phyloP scores from a whole-genome alignment of 192 early-diverging fungal genomes.

The Phycomyces nitens region DNA sequence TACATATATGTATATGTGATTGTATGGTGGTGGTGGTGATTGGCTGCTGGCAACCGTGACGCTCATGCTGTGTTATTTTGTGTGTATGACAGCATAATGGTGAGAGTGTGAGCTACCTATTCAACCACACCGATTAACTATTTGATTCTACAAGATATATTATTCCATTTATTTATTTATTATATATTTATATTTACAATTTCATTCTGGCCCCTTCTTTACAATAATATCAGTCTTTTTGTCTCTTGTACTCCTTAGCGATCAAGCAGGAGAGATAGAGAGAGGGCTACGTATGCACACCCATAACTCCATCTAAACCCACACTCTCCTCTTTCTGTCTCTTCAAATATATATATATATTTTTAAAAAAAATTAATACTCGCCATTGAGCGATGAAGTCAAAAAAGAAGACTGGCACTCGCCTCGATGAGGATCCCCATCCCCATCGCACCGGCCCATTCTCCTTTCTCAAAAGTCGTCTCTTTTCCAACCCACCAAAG shows the following conservation, averaged over 20 bases:
- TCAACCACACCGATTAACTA: conserved; percentile 32
- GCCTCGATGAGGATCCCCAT: conserved; percentile 3
- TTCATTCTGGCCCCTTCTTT: not conserved
- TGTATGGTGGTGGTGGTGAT: not conserved
- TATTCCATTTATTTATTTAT: not conserved
- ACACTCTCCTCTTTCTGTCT: not conserved
- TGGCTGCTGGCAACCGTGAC: not conserved
- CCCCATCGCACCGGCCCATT: conserved; percentile 8
- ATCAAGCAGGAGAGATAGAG: not conserved
- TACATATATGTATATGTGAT: too few relatives aligned
- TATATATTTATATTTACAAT: not conserved
- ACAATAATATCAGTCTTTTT: not conserved
- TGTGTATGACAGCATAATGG: conserved; percentile 31
- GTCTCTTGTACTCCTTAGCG: not conserved
- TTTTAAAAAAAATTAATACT: not conserved
- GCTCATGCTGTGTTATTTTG: not conserved
- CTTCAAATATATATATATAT: too few relatives aligned
- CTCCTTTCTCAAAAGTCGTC: conserved; percentile 15
- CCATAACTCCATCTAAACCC: conserved; percentile 1
- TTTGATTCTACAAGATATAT: too few relatives aligned
- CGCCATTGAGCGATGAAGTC: conserved; percentile 14
- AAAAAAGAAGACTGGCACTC: conserved; percentile 10
- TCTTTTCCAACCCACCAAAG: conserved; percentile 7
- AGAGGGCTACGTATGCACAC: not conserved
- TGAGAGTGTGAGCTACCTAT: conserved; percentile 35